phyloP scores from a whole-genome alignment of 2,329 filamentous ascomycete genomes.

The Neocucurbitaria cava region DNA sequence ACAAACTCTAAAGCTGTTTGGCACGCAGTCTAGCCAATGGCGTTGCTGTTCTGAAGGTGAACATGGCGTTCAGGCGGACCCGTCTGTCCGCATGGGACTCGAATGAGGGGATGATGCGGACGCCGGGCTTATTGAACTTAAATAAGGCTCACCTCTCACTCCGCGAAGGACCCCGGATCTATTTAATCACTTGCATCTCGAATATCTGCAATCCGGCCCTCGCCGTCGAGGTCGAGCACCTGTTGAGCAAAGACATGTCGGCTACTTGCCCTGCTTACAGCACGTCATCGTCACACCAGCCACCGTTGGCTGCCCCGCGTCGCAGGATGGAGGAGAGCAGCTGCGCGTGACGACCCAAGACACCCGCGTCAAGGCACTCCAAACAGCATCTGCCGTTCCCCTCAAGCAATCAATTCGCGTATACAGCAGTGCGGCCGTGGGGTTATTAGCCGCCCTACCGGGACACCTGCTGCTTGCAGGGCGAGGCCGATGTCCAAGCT shows the following conservation, averaged over 20 bases:
- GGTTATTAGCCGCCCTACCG: constrained; percentile 21
- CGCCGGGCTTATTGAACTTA: constrained; percentile 10
- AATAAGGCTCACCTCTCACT: constrained; percentile 9
- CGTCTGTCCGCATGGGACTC: constrained; percentile 11
- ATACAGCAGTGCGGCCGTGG: constrained; percentile 6
- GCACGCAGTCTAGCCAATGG: constrained; percentile 13
- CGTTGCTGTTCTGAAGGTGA: not conserved
- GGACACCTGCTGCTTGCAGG: constrained; percentile 21
- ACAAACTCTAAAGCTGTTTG: constrained; percentile 3
- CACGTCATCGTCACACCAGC: constrained; percentile 12
- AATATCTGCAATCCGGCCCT: not conserved
- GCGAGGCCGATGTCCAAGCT: constrained; percentile 7
- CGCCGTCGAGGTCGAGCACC: not conserved
- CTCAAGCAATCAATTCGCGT: constrained; percentile 16
- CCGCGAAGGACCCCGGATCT: not conserved
- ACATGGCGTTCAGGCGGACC: constrained; percentile 6
- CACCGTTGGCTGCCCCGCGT: constrained; percentile 13
- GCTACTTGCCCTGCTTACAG: not conserved
- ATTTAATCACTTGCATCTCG: not conserved
- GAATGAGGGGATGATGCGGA: constrained; percentile 13
- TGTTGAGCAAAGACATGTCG: not conserved
- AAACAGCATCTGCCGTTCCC: constrained; percentile 13
- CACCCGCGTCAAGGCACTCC: constrained; percentile 3
- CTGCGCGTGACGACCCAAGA: constrained; percentile 11
- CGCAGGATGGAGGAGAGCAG: constrained; percentile 4